These are phyloP conservation scores for Withania somnifera DNA, from an alignment of 305 asterid genomes.

Conservation along the genomic window DNA sequence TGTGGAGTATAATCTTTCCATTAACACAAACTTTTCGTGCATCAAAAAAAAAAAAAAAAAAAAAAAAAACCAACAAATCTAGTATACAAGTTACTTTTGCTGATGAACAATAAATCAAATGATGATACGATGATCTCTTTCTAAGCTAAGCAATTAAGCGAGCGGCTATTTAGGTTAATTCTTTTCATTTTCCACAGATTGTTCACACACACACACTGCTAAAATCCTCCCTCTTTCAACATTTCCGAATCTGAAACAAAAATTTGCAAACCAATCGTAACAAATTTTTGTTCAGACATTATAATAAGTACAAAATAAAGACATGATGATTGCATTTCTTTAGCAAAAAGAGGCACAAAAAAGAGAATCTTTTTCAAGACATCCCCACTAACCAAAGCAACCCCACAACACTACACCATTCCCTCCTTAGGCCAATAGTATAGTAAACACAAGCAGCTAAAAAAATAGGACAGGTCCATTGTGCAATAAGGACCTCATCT, in stretches of 20 bases:
- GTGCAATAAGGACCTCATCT: slow-evolving; percentile 2
- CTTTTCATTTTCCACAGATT: neutral
- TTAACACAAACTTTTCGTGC: too few species aligned
- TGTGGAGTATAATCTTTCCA: too few species aligned
- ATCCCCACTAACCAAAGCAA: slow-evolving; percentile 7
- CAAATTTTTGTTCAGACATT: neutral
- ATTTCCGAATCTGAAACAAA: neutral
- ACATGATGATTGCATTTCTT: neutral
- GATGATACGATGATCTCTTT: too few species aligned
- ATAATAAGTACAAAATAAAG: neutral
- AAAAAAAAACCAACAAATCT: too few species aligned
- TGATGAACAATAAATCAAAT: too few species aligned
- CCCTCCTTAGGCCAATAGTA: neutral
- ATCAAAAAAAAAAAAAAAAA: too few species aligned
- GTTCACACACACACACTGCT: neutral
- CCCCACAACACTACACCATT: slow-evolving; percentile 12
- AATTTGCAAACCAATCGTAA: neutral
- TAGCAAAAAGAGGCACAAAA: neutral
- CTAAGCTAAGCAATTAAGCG: too few species aligned
- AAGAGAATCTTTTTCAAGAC: slow-evolving; percentile 2
- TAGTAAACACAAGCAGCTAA: neutral
- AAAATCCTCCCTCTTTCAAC: neutral
- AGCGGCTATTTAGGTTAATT: neutral
- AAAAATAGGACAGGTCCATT: slow-evolving; percentile 5
- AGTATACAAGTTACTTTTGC: too few species aligned